Evolutionary conservation across 208 protist species (phyloP).

Genomic region (Trypanosoma melophagium): DNA sequence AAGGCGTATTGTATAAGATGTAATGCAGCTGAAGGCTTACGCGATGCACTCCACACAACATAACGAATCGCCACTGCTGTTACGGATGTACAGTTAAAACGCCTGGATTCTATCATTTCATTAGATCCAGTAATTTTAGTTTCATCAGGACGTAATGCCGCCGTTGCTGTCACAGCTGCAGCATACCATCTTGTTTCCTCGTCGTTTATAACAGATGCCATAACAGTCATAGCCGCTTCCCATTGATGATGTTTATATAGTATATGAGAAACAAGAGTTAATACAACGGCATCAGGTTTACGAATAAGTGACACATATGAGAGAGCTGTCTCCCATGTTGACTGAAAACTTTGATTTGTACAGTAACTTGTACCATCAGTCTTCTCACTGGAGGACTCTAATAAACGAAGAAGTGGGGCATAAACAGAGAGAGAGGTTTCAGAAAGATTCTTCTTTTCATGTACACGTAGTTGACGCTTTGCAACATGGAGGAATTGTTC

Average conservation of each 20-base stretch:
- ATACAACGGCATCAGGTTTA: conserved; percentile 13
- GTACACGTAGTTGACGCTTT: conserved; percentile 2
- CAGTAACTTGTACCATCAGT: not conserved
- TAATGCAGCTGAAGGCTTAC: conserved; percentile 3
- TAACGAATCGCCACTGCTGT: conserved; percentile 20
- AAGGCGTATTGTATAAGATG: conserved; percentile 21
- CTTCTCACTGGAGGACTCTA: not conserved
- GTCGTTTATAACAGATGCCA: conserved; percentile 4
- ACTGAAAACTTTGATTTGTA: not conserved
- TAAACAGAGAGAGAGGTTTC: conserved; percentile 17
- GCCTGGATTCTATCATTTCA: not conserved
- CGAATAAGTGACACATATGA: conserved; percentile 16
- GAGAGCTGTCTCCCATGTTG: conserved; percentile 17
- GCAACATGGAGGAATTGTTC: conserved; percentile 24
- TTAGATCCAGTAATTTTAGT: not conserved
- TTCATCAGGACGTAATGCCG: not conserved
- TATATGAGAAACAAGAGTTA: conserved; percentile 19
- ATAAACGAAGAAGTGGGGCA: conserved; percentile 16
- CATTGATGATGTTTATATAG: conserved; percentile 21
- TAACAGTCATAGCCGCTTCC: conserved; percentile 18
- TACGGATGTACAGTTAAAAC: conserved; percentile 17
- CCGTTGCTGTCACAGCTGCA: not conserved
- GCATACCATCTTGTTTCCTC: not conserved
- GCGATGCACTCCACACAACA: conserved; percentile 18
- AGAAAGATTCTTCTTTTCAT: conserved; percentile 9